Conservation (phyloP, 169 alveolate species). For the Nephromyces sp. region DNA sequence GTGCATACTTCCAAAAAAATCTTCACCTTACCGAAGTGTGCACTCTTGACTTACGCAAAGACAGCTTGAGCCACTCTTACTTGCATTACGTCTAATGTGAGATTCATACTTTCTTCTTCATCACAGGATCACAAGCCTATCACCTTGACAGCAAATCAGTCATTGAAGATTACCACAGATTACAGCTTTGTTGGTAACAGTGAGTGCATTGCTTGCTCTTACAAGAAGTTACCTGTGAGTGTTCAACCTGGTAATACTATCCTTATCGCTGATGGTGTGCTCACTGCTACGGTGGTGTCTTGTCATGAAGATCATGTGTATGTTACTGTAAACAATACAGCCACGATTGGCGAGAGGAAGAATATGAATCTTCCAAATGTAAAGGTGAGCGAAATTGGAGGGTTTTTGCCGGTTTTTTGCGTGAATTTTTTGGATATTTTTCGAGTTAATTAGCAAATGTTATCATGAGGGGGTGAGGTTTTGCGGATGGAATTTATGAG, state of each 20-base stretch:
- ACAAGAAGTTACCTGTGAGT: slow-evolving; percentile 79
- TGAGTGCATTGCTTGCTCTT: slow-evolving; percentile 82
- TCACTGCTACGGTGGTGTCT: slow-evolving; percentile 75
- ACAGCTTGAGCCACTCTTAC: too few species aligned
- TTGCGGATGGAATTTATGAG: too few species aligned
- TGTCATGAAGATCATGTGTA: slow-evolving; percentile 54
- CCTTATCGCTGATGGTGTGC: slow-evolving; percentile 93
- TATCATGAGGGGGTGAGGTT: too few species aligned
- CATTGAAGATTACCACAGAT: slow-evolving; percentile 84
- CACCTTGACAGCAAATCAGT: slow-evolving; percentile 77
- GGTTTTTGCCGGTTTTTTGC: background rate
- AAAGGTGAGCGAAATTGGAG: slow-evolving; percentile 53
- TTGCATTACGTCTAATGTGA: too few species aligned
- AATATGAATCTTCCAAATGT: slow-evolving; percentile 96
- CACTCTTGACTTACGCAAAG: too few species aligned
- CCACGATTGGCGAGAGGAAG: slow-evolving; percentile 88
- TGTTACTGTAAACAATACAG: slow-evolving; percentile 80
- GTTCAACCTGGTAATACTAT: slow-evolving; percentile 82
- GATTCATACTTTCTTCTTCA: background rate
- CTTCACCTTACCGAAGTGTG: too few species aligned
- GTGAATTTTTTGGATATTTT: background rate
- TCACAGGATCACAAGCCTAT: slow-evolving; percentile 61
- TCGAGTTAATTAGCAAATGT: too few species aligned
- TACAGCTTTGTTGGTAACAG: slow-evolving; percentile 81
- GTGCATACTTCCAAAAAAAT: too few species aligned